phyloP scores from a whole-genome alignment of 345 rosid species.

The Nasturtium officinale region DNA sequence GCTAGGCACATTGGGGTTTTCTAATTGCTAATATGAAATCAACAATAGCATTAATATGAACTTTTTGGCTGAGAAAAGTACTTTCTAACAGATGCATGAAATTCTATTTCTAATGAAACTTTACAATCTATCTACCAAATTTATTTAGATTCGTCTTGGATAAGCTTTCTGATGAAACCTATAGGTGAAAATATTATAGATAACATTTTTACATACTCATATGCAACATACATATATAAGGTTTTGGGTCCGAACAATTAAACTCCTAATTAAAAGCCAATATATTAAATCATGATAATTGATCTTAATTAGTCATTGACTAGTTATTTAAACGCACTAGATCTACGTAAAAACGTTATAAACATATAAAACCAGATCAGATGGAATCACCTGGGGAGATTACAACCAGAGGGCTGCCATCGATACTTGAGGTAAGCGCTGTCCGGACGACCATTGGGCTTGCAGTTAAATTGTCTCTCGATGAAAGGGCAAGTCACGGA shows the following conservation, averaged over 20 bases:
- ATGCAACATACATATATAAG: background rate
- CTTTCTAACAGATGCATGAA: background rate
- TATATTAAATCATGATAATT: background rate
- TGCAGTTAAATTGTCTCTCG: slow-evolving; percentile 60
- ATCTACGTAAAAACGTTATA: background rate
- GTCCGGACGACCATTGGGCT: slow-evolving; percentile 60
- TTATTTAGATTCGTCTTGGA: background rate
- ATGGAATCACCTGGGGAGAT: slow-evolving; percentile 52
- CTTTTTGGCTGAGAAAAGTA: background rate
- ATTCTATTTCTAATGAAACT: background rate
- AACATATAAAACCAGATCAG: background rate
- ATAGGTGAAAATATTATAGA: background rate
- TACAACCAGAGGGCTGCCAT: slow-evolving; percentile 65
- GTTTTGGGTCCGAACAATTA: background rate
- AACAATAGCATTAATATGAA: background rate
- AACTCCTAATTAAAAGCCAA: background rate
- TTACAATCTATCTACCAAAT: background rate
- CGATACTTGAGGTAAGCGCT: slow-evolving; percentile 57
- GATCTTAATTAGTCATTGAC: background rate
- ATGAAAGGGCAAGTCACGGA: slow-evolving; percentile 54
- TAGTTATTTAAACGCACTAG: background rate
- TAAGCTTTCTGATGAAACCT: background rate
- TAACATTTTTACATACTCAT: slow-evolving; percentile 6
- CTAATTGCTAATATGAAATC: background rate
- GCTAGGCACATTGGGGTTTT: background rate